These are phyloP conservation scores for Pythium sp. DNA, from an alignment of 352 stramenopile species.

Conservation along the genomic window DNA sequence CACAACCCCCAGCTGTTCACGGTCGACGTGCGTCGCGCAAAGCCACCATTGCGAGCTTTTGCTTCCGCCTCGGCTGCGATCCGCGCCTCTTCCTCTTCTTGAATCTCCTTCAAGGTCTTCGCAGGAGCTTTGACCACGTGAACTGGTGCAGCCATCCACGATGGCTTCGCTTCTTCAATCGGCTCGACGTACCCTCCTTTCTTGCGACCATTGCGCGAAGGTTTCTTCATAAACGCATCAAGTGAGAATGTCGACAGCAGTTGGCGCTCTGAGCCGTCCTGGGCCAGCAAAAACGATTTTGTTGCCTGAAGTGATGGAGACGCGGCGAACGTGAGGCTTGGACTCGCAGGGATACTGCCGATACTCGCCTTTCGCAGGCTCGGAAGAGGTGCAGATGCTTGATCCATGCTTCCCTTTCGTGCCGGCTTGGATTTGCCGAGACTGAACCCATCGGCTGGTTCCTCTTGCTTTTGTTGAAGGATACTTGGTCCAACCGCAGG, in stretches of 20 bases:
- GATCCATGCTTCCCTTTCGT: slow-evolving; percentile 32
- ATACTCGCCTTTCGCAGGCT: slow-evolving; percentile 26
- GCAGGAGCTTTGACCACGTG: slow-evolving; percentile 8
- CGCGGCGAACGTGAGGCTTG: slow-evolving; percentile 24
- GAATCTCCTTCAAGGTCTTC: slow-evolving; percentile 66
- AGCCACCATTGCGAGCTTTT: slow-evolving; percentile 40
- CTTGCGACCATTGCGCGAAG: slow-evolving; percentile 27
- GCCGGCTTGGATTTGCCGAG: slow-evolving; percentile 21
- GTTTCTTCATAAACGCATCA: slow-evolving; percentile 63
- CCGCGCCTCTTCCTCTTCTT: slow-evolving; percentile 54
- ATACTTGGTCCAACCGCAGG: neutral
- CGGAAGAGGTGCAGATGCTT: slow-evolving; percentile 3
- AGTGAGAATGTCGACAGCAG: slow-evolving; percentile 57
- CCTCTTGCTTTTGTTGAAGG: neutral
- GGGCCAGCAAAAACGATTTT: slow-evolving; percentile 33
- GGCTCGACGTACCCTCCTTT: slow-evolving; percentile 1
- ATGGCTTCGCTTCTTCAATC: slow-evolving; percentile 7
- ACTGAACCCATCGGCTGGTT: slow-evolving; percentile 22
- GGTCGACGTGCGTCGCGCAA: slow-evolving; percentile 37
- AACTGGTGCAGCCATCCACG: slow-evolving; percentile 5
- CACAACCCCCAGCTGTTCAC: slow-evolving; percentile 73
- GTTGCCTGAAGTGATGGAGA: slow-evolving; percentile 12
- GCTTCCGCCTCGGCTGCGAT: slow-evolving; percentile 36
- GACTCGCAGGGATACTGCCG: slow-evolving; percentile 27
- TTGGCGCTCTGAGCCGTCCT: slow-evolving; percentile 45